These are phyloP conservation scores for Penicillium paxilli DNA, from an alignment of 495 filamentous ascomycete species.

Conservation along the genomic window DNA sequence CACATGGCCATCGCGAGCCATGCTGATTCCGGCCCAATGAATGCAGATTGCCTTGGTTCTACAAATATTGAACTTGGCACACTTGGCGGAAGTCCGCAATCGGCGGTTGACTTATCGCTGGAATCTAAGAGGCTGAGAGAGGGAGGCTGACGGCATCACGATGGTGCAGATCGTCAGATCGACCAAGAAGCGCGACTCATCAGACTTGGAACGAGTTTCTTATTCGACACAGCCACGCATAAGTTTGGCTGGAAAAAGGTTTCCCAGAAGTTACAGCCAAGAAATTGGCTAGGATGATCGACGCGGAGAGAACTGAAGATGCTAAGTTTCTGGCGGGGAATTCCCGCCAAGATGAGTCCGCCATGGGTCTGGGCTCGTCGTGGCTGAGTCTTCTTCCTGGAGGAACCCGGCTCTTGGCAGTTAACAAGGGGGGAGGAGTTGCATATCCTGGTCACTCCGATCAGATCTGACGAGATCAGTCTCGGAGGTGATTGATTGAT, in stretches of 20 bases:
- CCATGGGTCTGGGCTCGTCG: background rate
- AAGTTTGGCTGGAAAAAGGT: background rate
- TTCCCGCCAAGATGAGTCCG: slow-evolving; percentile 1
- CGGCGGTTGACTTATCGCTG: slow-evolving; percentile 4
- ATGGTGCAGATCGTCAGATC: background rate
- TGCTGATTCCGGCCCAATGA: slow-evolving; percentile 4
- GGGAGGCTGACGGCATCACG: background rate
- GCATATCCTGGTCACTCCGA: background rate
- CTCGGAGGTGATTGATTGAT: background rate
- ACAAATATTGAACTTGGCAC: slow-evolving; percentile 4
- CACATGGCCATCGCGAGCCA: background rate
- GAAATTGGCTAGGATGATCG: slow-evolving; percentile 1
- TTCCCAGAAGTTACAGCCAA: background rate
- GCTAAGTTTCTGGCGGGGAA: background rate
- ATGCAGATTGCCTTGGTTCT: background rate
- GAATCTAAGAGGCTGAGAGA: slow-evolving; percentile 7
- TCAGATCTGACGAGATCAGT: background rate
- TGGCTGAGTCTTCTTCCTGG: background rate
- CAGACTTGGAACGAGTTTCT: background rate
- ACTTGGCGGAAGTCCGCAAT: slow-evolving; percentile 6
- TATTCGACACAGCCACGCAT: background rate
- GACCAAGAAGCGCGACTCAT: slow-evolving; percentile 8
- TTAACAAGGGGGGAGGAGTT: background rate
- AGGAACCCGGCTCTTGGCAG: background rate
- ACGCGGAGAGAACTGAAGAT: background rate